Evolutionary conservation across 1,139 yeast species (phyloP).

Genomic region (Nakaseomyces delphensis): DNA sequence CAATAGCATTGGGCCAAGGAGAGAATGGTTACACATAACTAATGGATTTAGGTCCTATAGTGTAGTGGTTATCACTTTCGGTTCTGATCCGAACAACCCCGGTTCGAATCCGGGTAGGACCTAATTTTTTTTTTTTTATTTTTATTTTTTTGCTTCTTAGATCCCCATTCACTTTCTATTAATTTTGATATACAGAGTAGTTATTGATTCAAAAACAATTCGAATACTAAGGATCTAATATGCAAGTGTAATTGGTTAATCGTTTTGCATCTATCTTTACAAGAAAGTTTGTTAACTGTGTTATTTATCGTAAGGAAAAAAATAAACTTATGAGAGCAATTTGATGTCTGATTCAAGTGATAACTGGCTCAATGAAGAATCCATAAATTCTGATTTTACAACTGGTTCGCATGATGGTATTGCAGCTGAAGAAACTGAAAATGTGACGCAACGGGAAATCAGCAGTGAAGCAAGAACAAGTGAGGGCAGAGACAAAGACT

Average conservation of each 20-base stretch:
- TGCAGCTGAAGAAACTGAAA: neutral
- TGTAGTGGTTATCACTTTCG: conserved; percentile 49
- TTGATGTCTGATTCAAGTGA: conserved; percentile 5
- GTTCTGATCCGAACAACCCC: conserved; percentile 69
- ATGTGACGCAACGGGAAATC: too few relatives aligned
- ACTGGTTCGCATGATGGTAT: neutral
- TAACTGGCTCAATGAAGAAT: neutral
- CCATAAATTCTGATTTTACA: conserved; percentile 2
- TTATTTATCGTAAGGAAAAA: neutral
- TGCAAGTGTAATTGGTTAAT: too few relatives aligned
- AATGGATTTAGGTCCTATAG: conserved; percentile 36
- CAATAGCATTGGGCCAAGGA: too few relatives aligned
- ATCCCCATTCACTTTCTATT: neutral
- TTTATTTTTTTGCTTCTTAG: conserved; percentile 8
- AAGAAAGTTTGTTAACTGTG: neutral
- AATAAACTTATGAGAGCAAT: neutral
- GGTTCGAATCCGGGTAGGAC: conserved; percentile 87
- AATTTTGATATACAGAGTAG: too few relatives aligned
- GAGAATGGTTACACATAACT: neutral
- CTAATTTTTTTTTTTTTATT: conserved; percentile 34
- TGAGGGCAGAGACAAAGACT: neutral
- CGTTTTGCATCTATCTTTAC: too few relatives aligned
- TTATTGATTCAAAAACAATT: too few relatives aligned
- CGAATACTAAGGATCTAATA: too few relatives aligned
- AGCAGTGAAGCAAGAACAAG: neutral